Evolutionary conservation across 2,329 filamentous ascomycete genomes (phyloP).

Genomic region (Cytospora piceicola): DNA sequence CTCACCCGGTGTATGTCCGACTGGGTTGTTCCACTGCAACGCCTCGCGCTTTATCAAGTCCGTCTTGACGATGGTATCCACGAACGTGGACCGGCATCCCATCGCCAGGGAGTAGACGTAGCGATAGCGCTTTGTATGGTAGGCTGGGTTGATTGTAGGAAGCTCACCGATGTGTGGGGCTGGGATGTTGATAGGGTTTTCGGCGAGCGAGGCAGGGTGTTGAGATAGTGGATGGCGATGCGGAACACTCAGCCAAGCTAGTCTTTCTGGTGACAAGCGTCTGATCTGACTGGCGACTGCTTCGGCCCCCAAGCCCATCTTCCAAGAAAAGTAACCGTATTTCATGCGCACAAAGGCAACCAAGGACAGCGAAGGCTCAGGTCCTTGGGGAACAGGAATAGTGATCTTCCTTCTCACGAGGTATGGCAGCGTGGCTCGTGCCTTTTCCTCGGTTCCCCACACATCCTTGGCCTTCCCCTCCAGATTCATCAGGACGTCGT

Average conservation of each 20-base stretch:
- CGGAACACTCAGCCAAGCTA: neutral
- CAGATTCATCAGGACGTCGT: conserved; percentile 65
- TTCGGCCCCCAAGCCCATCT: neutral
- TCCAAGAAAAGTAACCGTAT: neutral
- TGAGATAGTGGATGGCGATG: neutral
- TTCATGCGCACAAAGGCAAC: neutral
- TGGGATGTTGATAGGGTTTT: conserved; percentile 46
- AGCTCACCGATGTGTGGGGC: conserved; percentile 64
- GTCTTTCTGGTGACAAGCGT: neutral
- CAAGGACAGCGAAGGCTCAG: neutral
- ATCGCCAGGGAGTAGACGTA: conserved; percentile 64
- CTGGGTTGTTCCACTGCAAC: conserved; percentile 59
- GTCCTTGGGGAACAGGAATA: conserved; percentile 35
- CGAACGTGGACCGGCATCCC: conserved; percentile 61
- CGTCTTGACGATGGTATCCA: conserved; percentile 68
- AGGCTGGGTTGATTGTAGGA: conserved; percentile 66
- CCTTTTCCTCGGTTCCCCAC: conserved; percentile 46
- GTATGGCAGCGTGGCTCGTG: conserved; percentile 42
- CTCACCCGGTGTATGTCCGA: conserved; percentile 69
- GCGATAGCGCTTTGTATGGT: conserved; percentile 56
- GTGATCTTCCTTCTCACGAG: conserved; percentile 51
- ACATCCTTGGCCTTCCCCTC: conserved; percentile 50
- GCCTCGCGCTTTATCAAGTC: conserved; percentile 59
- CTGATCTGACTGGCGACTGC: neutral
- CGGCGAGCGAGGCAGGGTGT: neutral